Evolutionary conservation across 805 yeast species (phyloP), one percentile per base, ranked within the genome.

Genomic region (Cyberlindnera xylosilytica): DNA sequence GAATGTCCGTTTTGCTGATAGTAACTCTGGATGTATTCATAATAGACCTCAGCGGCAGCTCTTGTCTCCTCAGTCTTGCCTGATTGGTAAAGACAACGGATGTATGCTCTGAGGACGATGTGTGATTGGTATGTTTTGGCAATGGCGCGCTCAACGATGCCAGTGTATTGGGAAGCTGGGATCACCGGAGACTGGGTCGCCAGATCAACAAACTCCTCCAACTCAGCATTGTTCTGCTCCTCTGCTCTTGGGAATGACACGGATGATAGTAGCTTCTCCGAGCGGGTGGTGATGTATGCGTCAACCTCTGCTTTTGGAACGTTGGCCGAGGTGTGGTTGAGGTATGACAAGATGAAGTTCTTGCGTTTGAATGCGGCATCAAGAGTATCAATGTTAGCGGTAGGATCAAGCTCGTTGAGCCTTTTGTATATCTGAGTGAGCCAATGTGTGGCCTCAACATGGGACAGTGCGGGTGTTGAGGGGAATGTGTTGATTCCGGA

Each of bases 71-170:
- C 50, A 0, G 27, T 18, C 20, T 52, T 50, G 6, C 53, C 38
- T 17, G 41, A 41, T 13, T 49, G 42, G 2, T 46, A 41, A n/a
- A 59, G 64, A 46, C 45, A 64, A 64, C 49, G 58, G 52, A 62
- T 67, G 44, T 68, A 71, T 45, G 60, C 56, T 47, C 53, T 64
- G 32, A 61, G 57, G 32, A 67, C 62, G 6, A 43, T 46, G 18
- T 57, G 60, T 30, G 69, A 73, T 51, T 75, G 81, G 44, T 74
- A 76, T 0, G 80, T 73, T 36, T 63, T 68, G 13, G 61, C 54
- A 38, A 73, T 60, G 1, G 73, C 68, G 4, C 58, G 15, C 63
- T 58, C 49, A 58, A 59, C 6, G 37, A 45, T 10, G 49, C 46
- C 55, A n/a, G 28, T 50, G 20, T 44, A 45, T 3, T 38, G 41